phyloP scores from a whole-genome alignment of 768 basidiomycete genomes.

The Collybia mongolica region DNA sequence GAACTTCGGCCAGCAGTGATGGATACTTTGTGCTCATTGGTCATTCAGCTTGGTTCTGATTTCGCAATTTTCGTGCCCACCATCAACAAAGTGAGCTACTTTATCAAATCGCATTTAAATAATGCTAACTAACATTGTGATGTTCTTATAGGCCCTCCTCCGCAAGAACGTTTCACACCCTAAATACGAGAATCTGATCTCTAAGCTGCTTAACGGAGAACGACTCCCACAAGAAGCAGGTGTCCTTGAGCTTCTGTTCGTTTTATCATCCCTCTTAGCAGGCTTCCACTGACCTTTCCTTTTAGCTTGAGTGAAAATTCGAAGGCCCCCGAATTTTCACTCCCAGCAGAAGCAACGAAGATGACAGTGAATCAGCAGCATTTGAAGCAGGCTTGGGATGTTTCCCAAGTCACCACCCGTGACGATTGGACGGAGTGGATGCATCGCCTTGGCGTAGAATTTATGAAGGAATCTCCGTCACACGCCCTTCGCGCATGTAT shows the following conservation, averaged over 20 bases:
- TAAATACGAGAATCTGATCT: constrained; percentile 85
- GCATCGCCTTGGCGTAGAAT: constrained; percentile 87
- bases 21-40: constrained; percentile 90
- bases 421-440: constrained; percentile 98
- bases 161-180: constrained; percentile 76
- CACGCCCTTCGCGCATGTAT: constrained; percentile 97
- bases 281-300: constrained; percentile 5
- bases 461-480: constrained; percentile 98
- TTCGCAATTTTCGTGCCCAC: constrained; percentile 98
- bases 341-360: constrained; percentile 82
- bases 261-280: constrained; percentile 7
- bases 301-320: constrained; percentile 54
- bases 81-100: constrained; percentile 76
- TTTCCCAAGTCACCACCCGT: constrained; percentile 66
- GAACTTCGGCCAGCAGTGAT: constrained; percentile 86
- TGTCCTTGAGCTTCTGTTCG: constrained; percentile 65
- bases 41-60: constrained; percentile 92
- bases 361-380: constrained; percentile 96
- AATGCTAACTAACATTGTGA: background rate
- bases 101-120: background rate
- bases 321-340: constrained; percentile 71
- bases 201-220: constrained; percentile 90
- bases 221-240: constrained; percentile 84
- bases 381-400: constrained; percentile 96
- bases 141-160: constrained; percentile 57